Conservation (phyloP, 768 basidiomycete genomes). For the Pleurotus giganteus region DNA sequence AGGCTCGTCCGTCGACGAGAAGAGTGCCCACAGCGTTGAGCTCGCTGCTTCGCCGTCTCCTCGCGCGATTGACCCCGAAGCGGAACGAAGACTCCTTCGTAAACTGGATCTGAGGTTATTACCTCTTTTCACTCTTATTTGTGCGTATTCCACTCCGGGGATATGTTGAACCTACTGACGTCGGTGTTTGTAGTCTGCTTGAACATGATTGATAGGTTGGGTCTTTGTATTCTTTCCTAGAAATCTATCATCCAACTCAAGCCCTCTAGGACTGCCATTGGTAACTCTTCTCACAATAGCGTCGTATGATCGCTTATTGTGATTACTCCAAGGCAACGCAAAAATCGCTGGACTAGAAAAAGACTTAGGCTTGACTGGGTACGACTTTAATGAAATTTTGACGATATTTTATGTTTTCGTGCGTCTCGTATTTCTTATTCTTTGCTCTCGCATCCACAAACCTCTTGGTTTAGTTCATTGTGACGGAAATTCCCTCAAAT, state of each 20-base stretch:
- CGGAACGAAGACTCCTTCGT: conserved; percentile 30
- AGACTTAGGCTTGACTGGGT: conserved; percentile 38
- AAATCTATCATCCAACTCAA: not conserved
- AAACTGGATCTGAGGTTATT: conserved; percentile 34
- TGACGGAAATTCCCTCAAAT: conserved; percentile 40
- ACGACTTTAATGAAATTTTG: conserved; percentile 39
- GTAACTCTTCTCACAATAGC: conserved; percentile 3
- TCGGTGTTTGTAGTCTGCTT: conserved; percentile 25
- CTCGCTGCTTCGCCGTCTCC: not conserved
- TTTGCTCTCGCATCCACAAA: not conserved
- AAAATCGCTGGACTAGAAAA: conserved; percentile 37
- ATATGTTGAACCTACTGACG: not conserved
- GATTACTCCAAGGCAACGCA: conserved; percentile 24
- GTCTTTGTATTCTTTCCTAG: not conserved
- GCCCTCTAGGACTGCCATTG: conserved; percentile 19
- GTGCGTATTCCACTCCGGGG: conserved; percentile 22
- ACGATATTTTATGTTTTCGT: conserved; percentile 42
- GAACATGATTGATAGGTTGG: conserved; percentile 38
- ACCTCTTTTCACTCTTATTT: conserved; percentile 38
- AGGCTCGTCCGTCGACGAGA: not conserved
- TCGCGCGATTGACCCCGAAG: conserved; percentile 26
- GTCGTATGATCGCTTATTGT: not conserved
- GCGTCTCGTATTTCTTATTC: not conserved
- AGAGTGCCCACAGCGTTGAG: conserved; percentile 2
- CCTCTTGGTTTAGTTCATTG: conserved; percentile 31